Evolutionary conservation across 805 yeast genomes (phyloP).

Genomic region (Wickerhamomyces bovis): DNA sequence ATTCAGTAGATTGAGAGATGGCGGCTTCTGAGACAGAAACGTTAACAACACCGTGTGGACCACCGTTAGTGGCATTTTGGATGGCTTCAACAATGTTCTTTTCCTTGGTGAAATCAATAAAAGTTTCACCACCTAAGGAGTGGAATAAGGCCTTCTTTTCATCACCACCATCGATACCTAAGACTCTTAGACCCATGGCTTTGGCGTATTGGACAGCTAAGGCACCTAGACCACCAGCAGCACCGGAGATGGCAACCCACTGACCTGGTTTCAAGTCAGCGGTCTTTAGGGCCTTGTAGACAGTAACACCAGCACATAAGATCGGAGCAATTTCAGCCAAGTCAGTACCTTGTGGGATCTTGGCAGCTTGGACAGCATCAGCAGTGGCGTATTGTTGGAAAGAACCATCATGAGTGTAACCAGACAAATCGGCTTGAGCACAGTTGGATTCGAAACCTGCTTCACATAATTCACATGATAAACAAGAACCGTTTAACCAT

Average conservation of each 20-base stretch:
- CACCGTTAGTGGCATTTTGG: constrained; percentile 57
- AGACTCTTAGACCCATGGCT: constrained; percentile 70
- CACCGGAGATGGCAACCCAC: constrained; percentile 75
- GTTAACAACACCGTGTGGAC: constrained; percentile 71
- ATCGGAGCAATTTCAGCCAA: constrained; percentile 75
- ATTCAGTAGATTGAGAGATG: constrained; percentile 52
- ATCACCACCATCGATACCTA: constrained; percentile 68
- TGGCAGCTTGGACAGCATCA: constrained; percentile 82
- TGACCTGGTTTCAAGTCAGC: constrained; percentile 65
- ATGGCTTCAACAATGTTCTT: constrained; percentile 52
- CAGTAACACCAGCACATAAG: constrained; percentile 89
- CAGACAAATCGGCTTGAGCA: constrained; percentile 64
- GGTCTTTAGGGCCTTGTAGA: constrained; percentile 83
- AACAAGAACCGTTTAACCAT: constrained; percentile 78
- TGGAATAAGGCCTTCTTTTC: constrained; percentile 50
- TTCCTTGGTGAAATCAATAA: constrained; percentile 51
- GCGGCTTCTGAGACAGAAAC: constrained; percentile 71
- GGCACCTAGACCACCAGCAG: constrained; percentile 77
- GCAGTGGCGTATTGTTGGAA: constrained; percentile 90
- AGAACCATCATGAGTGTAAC: constrained; percentile 86
- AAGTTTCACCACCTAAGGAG: constrained; percentile 61
- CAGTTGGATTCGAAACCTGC: constrained; percentile 66
- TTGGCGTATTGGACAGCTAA: constrained; percentile 69
- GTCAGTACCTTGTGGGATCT: constrained; percentile 67
- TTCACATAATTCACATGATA: constrained; percentile 71